A percentile compares a stretch with the other conserved stretches of the same genome.
Conservation (phyloP, 2,329 filamentous ascomycete genomes). For the Knufia petricola region DNA sequence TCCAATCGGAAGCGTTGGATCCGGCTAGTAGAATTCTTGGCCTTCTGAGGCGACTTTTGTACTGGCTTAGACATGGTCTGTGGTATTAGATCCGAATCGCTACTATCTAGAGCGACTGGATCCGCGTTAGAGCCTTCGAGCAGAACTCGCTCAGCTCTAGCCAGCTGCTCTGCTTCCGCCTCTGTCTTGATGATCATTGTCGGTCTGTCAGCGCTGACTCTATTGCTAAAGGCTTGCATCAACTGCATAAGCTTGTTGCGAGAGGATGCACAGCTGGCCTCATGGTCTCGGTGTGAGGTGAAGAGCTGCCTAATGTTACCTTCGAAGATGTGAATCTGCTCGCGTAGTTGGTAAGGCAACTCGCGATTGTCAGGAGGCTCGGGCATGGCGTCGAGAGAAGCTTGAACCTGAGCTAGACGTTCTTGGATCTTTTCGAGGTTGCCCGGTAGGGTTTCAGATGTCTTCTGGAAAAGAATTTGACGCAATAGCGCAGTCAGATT, state of each 20-base stretch:
- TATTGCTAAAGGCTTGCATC: not conserved
- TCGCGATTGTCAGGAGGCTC: conserved; percentile 2
- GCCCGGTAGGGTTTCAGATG: not conserved
- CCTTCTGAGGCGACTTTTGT: not conserved
- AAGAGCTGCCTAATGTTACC: not conserved
- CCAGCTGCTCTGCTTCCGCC: not conserved
- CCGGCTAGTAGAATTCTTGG: not conserved
- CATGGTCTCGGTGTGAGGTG: not conserved
- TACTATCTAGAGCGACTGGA: not conserved
- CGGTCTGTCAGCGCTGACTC: not conserved
- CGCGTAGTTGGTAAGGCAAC: conserved; percentile 4
- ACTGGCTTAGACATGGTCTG: not conserved
- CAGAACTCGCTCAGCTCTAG: not conserved
- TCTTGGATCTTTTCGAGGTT: conserved; percentile 5
- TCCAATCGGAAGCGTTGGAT: conserved; percentile 25
- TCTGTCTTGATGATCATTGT: conserved; percentile 3
- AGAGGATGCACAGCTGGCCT: not conserved
- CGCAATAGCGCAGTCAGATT: not conserved
- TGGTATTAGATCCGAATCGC: not conserved
- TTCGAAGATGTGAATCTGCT: conserved; percentile 1
- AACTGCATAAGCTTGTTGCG: not conserved
- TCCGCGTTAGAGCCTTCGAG: not conserved
- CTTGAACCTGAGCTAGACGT: not conserved
- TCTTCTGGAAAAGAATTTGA: conserved; percentile 6
- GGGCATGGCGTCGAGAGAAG: not conserved